These are phyloP conservation scores for Lodderomyces pseudojiufengensis DNA, from an alignment of 1,139 yeast genomes.

Conservation along the genomic window DNA sequence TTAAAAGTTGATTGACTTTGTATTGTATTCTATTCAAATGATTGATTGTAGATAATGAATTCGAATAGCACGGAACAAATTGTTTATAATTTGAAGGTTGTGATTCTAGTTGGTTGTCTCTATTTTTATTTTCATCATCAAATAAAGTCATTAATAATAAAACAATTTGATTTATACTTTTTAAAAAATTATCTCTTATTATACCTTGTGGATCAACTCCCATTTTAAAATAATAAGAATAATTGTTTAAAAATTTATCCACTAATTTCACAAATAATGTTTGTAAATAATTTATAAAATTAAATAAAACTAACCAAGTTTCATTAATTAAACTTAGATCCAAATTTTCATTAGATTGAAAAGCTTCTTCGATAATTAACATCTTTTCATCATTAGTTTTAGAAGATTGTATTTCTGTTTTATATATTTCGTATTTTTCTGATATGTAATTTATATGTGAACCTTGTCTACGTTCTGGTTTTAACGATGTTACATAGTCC, in stretches of 20 bases:
- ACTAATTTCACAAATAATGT: slow-evolving; percentile 30
- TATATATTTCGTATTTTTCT: slow-evolving; percentile 37
- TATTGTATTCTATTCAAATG: slow-evolving; percentile 33
- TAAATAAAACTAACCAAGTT: slow-evolving; percentile 42
- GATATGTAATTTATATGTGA: slow-evolving; percentile 38
- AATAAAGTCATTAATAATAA: slow-evolving; percentile 29
- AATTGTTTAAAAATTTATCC: slow-evolving; percentile 36
- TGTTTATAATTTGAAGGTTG: slow-evolving; percentile 35
- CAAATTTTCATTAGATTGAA: slow-evolving; percentile 38
- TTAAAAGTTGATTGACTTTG: slow-evolving; percentile 29
- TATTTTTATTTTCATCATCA: slow-evolving; percentile 19
- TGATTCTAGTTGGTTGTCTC: slow-evolving; percentile 32
- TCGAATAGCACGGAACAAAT: slow-evolving; percentile 41
- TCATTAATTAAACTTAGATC: slow-evolving; percentile 45
- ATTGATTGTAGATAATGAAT: slow-evolving; percentile 39
- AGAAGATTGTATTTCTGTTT: slow-evolving; percentile 32
- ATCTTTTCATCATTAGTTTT: slow-evolving; percentile 28
- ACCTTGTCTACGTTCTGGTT: slow-evolving; percentile 32
- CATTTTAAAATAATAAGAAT: slow-evolving; percentile 28
- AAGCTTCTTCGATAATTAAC: slow-evolving; percentile 29
- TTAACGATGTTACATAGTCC: slow-evolving; percentile 35
- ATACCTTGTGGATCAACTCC: slow-evolving; percentile 31
- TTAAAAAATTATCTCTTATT: slow-evolving; percentile 26
- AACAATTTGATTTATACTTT: slow-evolving; percentile 25
- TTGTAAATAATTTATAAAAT: slow-evolving; percentile 35